Conservation (phyloP, 1,139 yeast genomes). For the Saccharomycopsis phalli region DNA sequence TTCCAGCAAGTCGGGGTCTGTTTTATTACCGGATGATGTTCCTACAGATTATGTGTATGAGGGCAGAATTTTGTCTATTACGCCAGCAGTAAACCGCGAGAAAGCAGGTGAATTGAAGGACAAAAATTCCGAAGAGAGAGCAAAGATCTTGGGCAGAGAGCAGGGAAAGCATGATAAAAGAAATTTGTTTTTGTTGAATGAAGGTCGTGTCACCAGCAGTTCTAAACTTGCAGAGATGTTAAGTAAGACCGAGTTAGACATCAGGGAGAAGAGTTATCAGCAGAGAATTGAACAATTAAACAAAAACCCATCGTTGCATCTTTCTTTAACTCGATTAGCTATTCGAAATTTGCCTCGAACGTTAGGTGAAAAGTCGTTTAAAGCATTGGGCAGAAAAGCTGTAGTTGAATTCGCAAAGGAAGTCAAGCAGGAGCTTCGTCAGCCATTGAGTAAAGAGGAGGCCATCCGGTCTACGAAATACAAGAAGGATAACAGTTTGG, state of each 20-base stretch:
- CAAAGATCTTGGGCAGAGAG: constrained; percentile 70
- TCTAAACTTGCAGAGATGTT: constrained; percentile 70
- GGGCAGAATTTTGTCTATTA: constrained; percentile 78
- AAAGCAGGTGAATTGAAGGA: constrained; percentile 75
- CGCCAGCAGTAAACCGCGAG: constrained; percentile 80
- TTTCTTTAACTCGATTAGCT: constrained; percentile 89
- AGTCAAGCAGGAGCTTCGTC: constrained; percentile 66
- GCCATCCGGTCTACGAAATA: constrained; percentile 65
- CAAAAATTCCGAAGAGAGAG: constrained; percentile 63
- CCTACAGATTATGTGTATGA: constrained; percentile 83
- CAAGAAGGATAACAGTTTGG: constrained; percentile 38
- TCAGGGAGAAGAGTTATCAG: constrained; percentile 81
- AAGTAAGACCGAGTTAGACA: constrained; percentile 66
- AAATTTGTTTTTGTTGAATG: constrained; percentile 77
- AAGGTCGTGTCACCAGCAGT: constrained; percentile 80
- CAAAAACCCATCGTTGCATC: constrained; percentile 83
- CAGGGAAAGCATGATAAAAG: constrained; percentile 77
- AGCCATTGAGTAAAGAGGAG: constrained; percentile 86
- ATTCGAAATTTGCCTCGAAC: constrained; percentile 89
- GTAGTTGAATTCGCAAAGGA: constrained; percentile 94
- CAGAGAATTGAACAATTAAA: constrained; percentile 84
- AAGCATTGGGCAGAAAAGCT: constrained; percentile 89
- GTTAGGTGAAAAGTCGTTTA: constrained; percentile 78
- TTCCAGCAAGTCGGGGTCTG: constrained; percentile 55
- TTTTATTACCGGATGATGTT: constrained; percentile 87